Base-by-base conservation (phyloP, 371 early-diverging fungal species). In the Actinomortierella wolfii region DNA sequence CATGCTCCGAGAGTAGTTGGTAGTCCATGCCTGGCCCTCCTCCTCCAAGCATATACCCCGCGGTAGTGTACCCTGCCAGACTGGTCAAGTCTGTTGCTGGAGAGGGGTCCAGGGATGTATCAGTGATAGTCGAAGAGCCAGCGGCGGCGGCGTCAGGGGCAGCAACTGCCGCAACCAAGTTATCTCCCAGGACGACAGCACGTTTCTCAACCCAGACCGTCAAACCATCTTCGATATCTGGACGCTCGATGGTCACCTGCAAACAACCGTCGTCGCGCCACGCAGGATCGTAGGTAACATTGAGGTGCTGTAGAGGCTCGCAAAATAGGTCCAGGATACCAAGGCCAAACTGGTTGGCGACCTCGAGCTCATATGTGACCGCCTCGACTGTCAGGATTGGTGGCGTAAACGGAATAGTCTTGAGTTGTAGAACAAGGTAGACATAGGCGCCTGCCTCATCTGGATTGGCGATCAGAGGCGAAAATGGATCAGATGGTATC, bases 371-470 rank as follows among this genome's bases (percentile, higher is more conserved):
- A 26, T 73, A 73, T 20, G 73, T 61, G 13, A 73, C 73, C 0
- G 73, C 73, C 47, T 73, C 73, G 29, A 73, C 73, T 2, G 73
- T 73, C 28, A 73, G 51, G 43, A 73, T 73, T 3, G 73, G 73
- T 11, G 73, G 73, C 9, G 73, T 73, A 41, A 66, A 73, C 2
- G 67, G 73, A 8, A 73, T 49, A 17, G 73, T 73, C 48, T 66
- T 73, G 49, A 73, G 67, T 24, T 73, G 66, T 2, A 73, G 53
- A 15, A 73, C 67, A 48, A 73, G 52, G n/a, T 66, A 73, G 28
- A 73, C 73, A 40, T 56, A 59, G 28, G 73, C 73, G 2, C 73
- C 73, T 23, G 73, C 73, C 34, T 73, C 73, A 24, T 73, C 73
- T 18, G 73, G 73, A 20, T 73, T 73, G 23, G 62, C 57, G 23